Base-by-base conservation (phyloP, 345 rosid species). In the Heritiera littoralis region DNA sequence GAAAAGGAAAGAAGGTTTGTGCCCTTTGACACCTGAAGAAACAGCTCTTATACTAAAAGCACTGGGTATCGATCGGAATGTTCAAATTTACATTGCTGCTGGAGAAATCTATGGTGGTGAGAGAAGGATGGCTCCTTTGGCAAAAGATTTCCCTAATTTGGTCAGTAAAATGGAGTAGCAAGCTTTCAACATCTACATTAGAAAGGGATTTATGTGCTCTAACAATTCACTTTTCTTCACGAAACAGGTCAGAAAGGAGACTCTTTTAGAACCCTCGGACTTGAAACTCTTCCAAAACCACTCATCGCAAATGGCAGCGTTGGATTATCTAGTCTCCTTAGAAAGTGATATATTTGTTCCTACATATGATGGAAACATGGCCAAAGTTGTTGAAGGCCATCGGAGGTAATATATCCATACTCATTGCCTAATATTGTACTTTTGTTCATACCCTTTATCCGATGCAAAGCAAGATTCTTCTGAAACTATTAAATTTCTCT, bases 381-480 rank as follows among this genome's bases (percentile, higher is more conserved):
- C 98, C 43, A 95, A 86, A 87, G 98, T 95, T n/a, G 98, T 95
- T 17, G 98, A 93, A 91, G 98, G 98, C 84, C 98, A 95, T 83
- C 90, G 98, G 71, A 93, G 98, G 98, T 95, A 84, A 72, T 35
- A 59, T 23, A 30, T 9, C 30, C 17, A 35, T 6, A 2, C 45
- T 52, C 7, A 0, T 35, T 17, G 28, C 14, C 49, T n/a, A 51
- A 49, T 28, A 28, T 28, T 30, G 12, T 28, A 28, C 75, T 35
- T n/a, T 35, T 35, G 38, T 35, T 35, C 38, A 35, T 35, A 35
- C 2, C 38, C 38, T 35, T 23, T 23, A 23, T 23, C 28, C 28
- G 28, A 23, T 17, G 60, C 8, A 10, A 6, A 55, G 23, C 38
- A 9, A 60, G 35, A 60, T 28, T 23, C 65, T 60, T 20, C 65